These are phyloP conservation scores for Trebouxiophyceae sp. DNA, from an alignment of 163 green algal species.

Conservation along the genomic window DNA sequence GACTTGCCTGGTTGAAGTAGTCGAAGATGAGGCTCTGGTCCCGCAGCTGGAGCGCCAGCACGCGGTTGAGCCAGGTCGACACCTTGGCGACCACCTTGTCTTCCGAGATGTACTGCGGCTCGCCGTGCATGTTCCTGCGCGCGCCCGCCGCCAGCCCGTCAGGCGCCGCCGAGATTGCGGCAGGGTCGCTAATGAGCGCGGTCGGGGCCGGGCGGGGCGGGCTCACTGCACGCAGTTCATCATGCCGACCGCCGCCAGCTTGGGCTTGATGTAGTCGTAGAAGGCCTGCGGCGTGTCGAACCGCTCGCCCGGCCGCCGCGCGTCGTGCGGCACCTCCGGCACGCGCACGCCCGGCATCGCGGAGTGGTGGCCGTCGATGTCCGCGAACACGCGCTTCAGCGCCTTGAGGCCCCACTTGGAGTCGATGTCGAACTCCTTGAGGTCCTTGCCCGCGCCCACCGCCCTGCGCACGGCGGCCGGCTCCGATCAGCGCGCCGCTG, in stretches of 20 bases:
- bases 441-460: conserved; percentile 37
- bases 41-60: conserved; percentile 35
- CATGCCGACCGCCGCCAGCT: neutral
- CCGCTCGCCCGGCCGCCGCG: too few relatives aligned
- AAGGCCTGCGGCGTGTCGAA: neutral
- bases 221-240: neutral
- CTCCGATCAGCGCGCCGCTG: too few relatives aligned
- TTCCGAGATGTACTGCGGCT: neutral
- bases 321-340: neutral
- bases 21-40: conserved; percentile 49
- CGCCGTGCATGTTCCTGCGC: neutral
- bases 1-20: too few relatives aligned
- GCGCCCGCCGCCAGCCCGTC: too few relatives aligned
- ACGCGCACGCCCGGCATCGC: conserved; percentile 18
- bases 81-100: conserved; percentile 22
- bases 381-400: conserved; percentile 18
- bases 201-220: neutral
- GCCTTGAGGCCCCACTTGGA: conserved; percentile 37
- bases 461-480: conserved; percentile 24
- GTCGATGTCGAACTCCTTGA: conserved; percentile 62
- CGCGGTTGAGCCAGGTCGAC: conserved; percentile 48
- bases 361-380: conserved; percentile 8
- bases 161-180: too few relatives aligned
- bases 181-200: too few relatives aligned
- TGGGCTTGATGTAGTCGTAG: neutral